These are phyloP conservation scores for Elsinoe necatrix DNA, from an alignment of 2,329 filamentous ascomycete genomes.

Conservation along the genomic window DNA sequence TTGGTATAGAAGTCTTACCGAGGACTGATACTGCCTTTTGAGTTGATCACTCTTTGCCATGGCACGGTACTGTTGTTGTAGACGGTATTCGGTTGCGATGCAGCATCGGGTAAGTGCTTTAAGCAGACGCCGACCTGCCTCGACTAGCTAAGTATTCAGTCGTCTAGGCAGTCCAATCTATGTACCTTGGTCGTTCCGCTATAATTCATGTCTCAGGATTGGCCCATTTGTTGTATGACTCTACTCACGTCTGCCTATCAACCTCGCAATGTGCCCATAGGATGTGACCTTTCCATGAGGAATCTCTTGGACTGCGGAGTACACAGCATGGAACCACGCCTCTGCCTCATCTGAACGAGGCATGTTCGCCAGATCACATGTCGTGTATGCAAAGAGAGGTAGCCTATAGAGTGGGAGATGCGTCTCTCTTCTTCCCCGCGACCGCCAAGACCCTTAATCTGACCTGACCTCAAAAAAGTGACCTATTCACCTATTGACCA, in stretches of 20 bases:
- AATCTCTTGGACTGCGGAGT: slow-evolving; percentile 76
- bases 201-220: slow-evolving; percentile 15
- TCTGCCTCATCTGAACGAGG: slow-evolving; percentile 64
- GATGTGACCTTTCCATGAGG: slow-evolving; percentile 75
- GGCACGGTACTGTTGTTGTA: slow-evolving; percentile 76
- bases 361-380: slow-evolving; percentile 40
- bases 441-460: slow-evolving; percentile 7
- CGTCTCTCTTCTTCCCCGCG: neutral
- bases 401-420: too few species aligned
- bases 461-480: slow-evolving; percentile 7
- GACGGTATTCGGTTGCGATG: slow-evolving; percentile 34
- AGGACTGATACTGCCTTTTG: slow-evolving; percentile 77
- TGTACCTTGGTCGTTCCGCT: slow-evolving; percentile 43
- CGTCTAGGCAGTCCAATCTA: slow-evolving; percentile 16
- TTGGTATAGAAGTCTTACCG: slow-evolving; percentile 47
- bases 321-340: slow-evolving; percentile 69
- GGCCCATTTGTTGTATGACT: neutral
- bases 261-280: slow-evolving; percentile 70
- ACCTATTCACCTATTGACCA: neutral
- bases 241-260: slow-evolving; percentile 62
- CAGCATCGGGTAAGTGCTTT: slow-evolving; percentile 63
- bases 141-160: slow-evolving; percentile 18
- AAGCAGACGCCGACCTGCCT: slow-evolving; percentile 84
- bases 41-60: slow-evolving; percentile 89
- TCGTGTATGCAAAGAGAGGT: slow-evolving; percentile 15